These are phyloP conservation scores for Nakataea oryzae DNA, from an alignment of 2,329 filamentous ascomycete genomes.

Conservation along the genomic window DNA sequence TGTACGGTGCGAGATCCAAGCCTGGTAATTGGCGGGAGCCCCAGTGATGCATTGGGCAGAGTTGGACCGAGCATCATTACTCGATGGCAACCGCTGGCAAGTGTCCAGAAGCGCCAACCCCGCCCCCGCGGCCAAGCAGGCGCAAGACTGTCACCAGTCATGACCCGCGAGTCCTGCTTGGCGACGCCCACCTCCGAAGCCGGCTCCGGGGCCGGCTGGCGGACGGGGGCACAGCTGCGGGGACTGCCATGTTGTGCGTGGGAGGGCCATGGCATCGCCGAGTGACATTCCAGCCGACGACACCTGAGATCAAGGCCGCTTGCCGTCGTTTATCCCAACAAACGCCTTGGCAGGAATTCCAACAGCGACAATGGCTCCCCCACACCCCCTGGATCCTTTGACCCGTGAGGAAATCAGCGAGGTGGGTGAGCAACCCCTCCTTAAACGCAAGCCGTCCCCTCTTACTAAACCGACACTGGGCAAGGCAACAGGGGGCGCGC, in stretches of 20 bases:
- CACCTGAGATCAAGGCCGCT: background rate
- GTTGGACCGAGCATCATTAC: too few species aligned
- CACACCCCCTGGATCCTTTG: slow-evolving; percentile 4
- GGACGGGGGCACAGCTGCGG: background rate
- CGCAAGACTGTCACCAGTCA: too few species aligned
- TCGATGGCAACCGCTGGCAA: too few species aligned
- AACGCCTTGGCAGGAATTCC: background rate
- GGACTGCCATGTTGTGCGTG: background rate
- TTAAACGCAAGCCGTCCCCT: too few species aligned
- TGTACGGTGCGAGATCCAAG: too few species aligned
- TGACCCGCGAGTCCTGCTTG: too few species aligned
- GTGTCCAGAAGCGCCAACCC: too few species aligned
- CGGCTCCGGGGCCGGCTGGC: background rate
- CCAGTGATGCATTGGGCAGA: background rate
- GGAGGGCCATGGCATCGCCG: too few species aligned
- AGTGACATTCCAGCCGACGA: background rate
- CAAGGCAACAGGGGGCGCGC: background rate
- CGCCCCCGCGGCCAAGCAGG: too few species aligned
- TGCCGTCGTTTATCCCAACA: too few species aligned
- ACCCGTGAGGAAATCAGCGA: background rate
- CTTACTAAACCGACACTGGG: background rate
- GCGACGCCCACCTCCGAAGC: too few species aligned
- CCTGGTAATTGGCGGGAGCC: too few species aligned
- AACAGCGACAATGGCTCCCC: background rate
- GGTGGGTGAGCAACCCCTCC: background rate